These are phyloP conservation scores for Lichtheimia ramosa DNA, from an alignment of 371 early-diverging fungal species.

Conservation along the genomic window DNA sequence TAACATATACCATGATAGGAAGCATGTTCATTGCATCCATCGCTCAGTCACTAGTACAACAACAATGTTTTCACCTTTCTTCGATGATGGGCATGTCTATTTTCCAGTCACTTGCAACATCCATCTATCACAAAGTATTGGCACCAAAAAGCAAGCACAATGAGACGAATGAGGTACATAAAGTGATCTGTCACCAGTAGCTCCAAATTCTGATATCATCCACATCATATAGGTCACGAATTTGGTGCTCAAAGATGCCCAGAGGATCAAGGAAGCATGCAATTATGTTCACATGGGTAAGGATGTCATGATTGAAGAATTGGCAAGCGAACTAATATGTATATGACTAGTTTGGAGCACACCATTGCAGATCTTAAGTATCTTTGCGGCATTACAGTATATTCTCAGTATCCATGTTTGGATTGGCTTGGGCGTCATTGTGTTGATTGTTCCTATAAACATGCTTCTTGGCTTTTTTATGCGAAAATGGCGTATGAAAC, in stretches of 20 bases:
- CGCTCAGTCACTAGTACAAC: conserved; percentile 80
- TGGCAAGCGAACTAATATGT: neutral
- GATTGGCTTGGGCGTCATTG: conserved; percentile 86
- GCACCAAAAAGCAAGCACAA: conserved; percentile 41
- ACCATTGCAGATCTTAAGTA: conserved; percentile 85
- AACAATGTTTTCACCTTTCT: conserved; percentile 88
- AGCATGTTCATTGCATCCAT: conserved; percentile 78
- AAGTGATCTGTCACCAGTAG: neutral
- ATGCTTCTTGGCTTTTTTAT: conserved; percentile 59
- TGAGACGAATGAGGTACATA: neutral
- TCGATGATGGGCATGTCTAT: conserved; percentile 81
- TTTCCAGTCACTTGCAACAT: conserved; percentile 79
- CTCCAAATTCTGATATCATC: conserved; percentile 39
- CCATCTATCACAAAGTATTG: conserved; percentile 88
- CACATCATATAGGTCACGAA: conserved; percentile 88
- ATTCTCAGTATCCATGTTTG: conserved; percentile 82
- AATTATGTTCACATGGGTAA: conserved; percentile 70
- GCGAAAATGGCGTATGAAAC: conserved; percentile 72
- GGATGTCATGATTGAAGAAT: neutral
- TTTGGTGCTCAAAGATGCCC: conserved; percentile 89
- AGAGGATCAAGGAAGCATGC: conserved; percentile 66
- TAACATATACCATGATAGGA: conserved; percentile 20
- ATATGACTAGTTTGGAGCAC: conserved; percentile 71
- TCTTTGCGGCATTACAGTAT: conserved; percentile 75
- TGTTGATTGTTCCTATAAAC: conserved; percentile 76